These are phyloP conservation scores for Linnemannia elongata DNA, from an alignment of 192 early-diverging fungal genomes.

Conservation along the genomic window DNA sequence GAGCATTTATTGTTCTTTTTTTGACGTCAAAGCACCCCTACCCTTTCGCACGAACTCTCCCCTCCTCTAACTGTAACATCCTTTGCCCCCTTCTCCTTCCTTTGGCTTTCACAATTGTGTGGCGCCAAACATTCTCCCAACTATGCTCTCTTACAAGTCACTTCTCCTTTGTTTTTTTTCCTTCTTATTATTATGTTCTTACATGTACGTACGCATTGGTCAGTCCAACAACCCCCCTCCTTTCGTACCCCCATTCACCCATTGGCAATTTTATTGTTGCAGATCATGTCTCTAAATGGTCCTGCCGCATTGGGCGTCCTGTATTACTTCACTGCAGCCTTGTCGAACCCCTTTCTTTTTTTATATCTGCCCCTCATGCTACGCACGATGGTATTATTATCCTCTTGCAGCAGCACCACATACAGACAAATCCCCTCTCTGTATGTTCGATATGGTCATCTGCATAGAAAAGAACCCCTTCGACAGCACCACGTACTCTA, in stretches of 20 bases:
- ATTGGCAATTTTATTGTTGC: not conserved
- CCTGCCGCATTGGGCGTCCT: not conserved
- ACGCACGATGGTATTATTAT: not conserved
- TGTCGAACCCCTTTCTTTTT: not conserved
- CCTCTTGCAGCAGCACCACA: not conserved
- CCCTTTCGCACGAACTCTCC: not conserved
- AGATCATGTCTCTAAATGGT: not conserved
- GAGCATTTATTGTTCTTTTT: not conserved
- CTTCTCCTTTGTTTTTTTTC: not conserved
- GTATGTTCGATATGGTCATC: no score
- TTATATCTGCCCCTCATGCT: not conserved
- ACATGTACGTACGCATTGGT: not conserved
- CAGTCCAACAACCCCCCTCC: not conserved
- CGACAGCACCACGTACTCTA: not conserved
- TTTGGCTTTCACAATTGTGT: not conserved
- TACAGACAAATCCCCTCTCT: no score
- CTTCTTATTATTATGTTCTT: no score
- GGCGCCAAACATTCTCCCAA: not conserved
- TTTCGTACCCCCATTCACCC: not conserved
- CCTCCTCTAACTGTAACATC: not conserved
- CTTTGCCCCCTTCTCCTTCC: not conserved
- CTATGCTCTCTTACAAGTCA: not conserved
- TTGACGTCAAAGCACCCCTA: not conserved
- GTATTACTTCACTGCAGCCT: not conserved
- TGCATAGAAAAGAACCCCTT: not conserved